These are phyloP conservation scores for Agaricus blazei DNA, from an alignment of 768 basidiomycete species.

Conservation along the genomic window DNA sequence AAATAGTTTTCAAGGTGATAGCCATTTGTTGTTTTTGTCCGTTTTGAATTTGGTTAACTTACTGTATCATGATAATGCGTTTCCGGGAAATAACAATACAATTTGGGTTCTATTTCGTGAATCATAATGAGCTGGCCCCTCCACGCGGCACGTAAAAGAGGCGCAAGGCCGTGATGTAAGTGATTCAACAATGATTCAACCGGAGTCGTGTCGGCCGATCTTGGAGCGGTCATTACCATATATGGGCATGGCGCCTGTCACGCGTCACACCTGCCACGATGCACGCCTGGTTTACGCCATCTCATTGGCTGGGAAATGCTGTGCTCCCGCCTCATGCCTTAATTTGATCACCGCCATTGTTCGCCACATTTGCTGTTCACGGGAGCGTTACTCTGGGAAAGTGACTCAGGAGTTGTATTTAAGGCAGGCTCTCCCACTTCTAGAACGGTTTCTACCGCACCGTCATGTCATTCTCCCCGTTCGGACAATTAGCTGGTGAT, in stretches of 20 bases:
- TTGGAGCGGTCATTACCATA: background rate
- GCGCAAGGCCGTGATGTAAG: background rate
- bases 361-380: conserved; percentile 15
- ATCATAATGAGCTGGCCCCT: conserved; percentile 1
- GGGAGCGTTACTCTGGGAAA: conserved; percentile 11
- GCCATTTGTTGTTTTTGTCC: background rate
- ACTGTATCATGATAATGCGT: conserved; percentile 10
- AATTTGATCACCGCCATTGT: conserved; percentile 24
- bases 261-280: conserved; percentile 27
- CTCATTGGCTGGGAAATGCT: conserved; percentile 21
- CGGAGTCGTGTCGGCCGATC: background rate
- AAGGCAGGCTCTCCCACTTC: conserved; percentile 11
- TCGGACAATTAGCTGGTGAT: conserved; percentile 38
- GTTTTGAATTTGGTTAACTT: conserved; percentile 4
- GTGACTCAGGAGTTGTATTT: conserved; percentile 34
- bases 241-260: conserved; percentile 12
- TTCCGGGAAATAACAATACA: background rate
- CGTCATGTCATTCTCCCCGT: conserved; percentile 48
- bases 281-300: conserved; percentile 16
- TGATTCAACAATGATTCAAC: background rate
- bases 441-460: background rate
- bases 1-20: conserved; percentile 5
- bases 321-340: conserved; percentile 23
- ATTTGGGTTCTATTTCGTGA: background rate
- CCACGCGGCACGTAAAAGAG: background rate